Evolutionary conservation across 2,329 filamentous ascomycete species (phyloP), one percentile per base, ranked within the genome.

Genomic region (Venturia pyrina): DNA sequence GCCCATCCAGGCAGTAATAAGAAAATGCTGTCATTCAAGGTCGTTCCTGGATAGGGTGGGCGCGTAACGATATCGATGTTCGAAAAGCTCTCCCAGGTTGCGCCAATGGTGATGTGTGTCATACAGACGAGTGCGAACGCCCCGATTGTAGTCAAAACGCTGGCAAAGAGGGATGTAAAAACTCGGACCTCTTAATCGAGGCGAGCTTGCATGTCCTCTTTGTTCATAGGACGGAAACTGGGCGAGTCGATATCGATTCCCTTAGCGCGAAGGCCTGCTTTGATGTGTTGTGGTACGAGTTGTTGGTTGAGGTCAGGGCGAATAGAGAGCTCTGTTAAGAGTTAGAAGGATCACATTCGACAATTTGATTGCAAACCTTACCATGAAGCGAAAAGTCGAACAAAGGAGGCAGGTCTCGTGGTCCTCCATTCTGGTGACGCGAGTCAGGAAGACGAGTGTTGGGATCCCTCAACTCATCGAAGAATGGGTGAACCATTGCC

Each of bases 401-500:
- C 65, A 99, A 85, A 59, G 85, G 83, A 28, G 95, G 95, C 64
- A 99, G 80, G 68, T 97, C 93, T 75, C 89, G 89, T 62, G 89
- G 79, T 60, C 89, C 83, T 68, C 89, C 89, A 70, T 89, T 90
- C 68, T 90, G 86, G 78, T 97, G 92, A 75, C 95, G 89, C 32
- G 95, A 99, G 77, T 99, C 95, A 11, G 93, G 95, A 70, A 99
- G 83, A 76, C 89, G 90, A 67, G 93, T 98, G 76, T 78, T 87
- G n/a, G 92, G 91, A 73, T 97, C 92, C 73, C 95, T 87, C 69
- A 99, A 83, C 78, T 99, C 95, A 74, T 99, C 93, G 74, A 99
- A 99, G 85, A 98, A 99, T 46, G 95, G 92, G 73, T 99, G 95
- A 66, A 96, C 89, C 93, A 99, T 96, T 64, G 95, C 95, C 73